Percentiles rank a stretch among this genome's conserved stretches.
phyloP scores from a whole-genome alignment of 1,139 yeast genomes.

The Zygosaccharomyces sapae region DNA sequence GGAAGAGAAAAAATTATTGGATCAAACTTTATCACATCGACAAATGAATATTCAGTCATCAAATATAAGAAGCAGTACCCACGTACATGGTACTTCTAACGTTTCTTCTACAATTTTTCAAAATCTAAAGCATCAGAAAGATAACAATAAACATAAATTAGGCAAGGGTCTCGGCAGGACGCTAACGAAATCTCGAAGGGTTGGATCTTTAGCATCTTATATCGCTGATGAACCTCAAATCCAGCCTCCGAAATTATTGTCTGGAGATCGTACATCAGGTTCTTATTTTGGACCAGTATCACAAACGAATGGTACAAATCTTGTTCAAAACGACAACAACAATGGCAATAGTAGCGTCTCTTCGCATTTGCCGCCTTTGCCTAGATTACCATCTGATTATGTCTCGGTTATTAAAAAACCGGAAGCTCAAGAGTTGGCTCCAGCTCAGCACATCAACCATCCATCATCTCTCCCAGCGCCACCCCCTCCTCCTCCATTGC shows the following conservation, averaged over 20 bases:
- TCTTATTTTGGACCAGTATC: not conserved
- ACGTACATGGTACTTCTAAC: not conserved
- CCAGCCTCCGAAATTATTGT: conserved; percentile 6
- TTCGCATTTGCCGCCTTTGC: not conserved
- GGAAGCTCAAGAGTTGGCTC: not conserved
- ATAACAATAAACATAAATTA: conserved; percentile 1
- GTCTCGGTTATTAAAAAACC: not conserved
- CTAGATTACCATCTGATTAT: not conserved
- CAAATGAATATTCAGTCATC: conserved; percentile 7
- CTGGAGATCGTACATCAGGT: not conserved
- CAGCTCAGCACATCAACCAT: not conserved
- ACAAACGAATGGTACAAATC: not conserved
- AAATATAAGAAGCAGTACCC: not conserved
- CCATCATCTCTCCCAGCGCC: conserved; percentile 4
- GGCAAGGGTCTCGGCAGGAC: conserved; percentile 6
- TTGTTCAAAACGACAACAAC: not conserved
- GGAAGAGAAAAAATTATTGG: conserved; percentile 65
- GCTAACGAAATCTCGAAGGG: conserved; percentile 13
- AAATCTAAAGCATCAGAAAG: conserved; percentile 8
- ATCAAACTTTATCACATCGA: conserved; percentile 49
- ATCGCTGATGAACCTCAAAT: not conserved
- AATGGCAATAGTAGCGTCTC: not conserved
- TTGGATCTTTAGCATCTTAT: conserved; percentile 15
- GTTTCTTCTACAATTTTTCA: conserved; percentile 9
- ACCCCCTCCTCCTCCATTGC: conserved; percentile 15